Base-by-base conservation (phyloP, 768 basidiomycete genomes). In the Leccinellum rugosiceps region DNA sequence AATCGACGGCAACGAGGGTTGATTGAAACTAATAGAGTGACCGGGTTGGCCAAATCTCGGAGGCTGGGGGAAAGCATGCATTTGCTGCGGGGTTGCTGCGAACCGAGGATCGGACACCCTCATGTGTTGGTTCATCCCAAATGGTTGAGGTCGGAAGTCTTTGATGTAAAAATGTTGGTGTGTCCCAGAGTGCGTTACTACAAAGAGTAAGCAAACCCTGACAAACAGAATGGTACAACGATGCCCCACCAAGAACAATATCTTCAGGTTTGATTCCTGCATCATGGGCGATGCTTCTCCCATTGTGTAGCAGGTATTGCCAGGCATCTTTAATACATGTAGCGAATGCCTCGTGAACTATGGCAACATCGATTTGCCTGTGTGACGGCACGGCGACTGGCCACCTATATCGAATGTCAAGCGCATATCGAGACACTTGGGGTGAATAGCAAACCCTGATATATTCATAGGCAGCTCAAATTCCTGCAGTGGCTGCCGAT, bases 111-210 rank as follows among this genome's bases (percentile, higher is more conserved):
- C 31, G 14, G 43, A n/a, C 19, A 34, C 2, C 9, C 38, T 54
- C 30, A 31, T 54, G 30, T 54, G 52, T 26, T 58, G 66, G 26
- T 52, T 57, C 54, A 54, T 50, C 30, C 60, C 62, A 15, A 64
- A 56, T 14, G 69, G 63, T 4, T 46, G 52, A 34, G 63, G 61
- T 54, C 69, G 55, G 41, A 73, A 74, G 49, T 79, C 78, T 15
- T 57, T 65, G 32, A 78, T 70, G 25, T 69, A 70, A 63, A 78
- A 78, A 44, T 75, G 73, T 59, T 77, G 75, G 43, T 77, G 72
- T 0, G 71, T 73, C 8, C 78, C 78, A 0, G 71, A 70, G 13
- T 72, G 69, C 1, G 77, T 79, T 5, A 80, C 79, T 80, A 32
- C 19, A 25, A 32, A 17, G 35, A 34, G 32, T 60, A 6, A 60